Evolutionary conservation across 1,284 basidiomycete species (phyloP).

Genomic region (Phylloporus gajari): DNA sequence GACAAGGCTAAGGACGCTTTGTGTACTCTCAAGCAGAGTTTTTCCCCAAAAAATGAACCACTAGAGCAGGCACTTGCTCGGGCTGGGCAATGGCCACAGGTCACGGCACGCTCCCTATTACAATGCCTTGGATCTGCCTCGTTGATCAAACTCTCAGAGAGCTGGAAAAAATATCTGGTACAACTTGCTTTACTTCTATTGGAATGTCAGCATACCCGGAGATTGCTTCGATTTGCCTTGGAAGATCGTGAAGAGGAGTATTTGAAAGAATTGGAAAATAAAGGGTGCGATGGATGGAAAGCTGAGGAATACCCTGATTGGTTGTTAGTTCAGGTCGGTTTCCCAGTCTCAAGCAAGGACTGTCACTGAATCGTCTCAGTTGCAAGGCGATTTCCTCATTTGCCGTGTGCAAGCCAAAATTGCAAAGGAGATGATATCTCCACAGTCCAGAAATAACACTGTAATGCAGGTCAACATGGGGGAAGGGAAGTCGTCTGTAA

Average conservation of each 20-base stretch:
- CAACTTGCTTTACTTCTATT: conserved; percentile 42
- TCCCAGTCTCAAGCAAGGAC: too few species aligned
- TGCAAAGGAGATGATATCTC: conserved; percentile 5
- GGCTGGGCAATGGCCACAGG: conserved; percentile 1
- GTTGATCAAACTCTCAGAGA: neutral
- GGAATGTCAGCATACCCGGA: conserved; percentile 44
- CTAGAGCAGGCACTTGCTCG: neutral
- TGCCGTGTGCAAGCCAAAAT: conserved; percentile 3
- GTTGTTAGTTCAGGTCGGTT: conserved; percentile 55
- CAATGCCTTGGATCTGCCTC: conserved; percentile 11
- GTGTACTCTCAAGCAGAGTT: conserved; percentile 7
- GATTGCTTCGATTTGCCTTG: conserved; percentile 20
- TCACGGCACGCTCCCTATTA: conserved; percentile 5
- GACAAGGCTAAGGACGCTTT: neutral
- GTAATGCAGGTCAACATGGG: conserved; percentile 10
- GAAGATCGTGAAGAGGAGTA: conserved; percentile 38
- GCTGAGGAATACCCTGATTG: conserved; percentile 47
- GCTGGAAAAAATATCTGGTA: conserved; percentile 44
- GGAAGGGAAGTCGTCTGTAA: conserved; percentile 9
- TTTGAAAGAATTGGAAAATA: conserved; percentile 46
- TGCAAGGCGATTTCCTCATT: conserved; percentile 42
- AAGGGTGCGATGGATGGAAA: conserved; percentile 22
- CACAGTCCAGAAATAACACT: neutral
- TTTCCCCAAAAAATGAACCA: neutral
- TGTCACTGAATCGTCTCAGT: conserved; percentile 38